A percentile compares a stretch with the other conserved stretches of the same genome.
phyloP scores from a whole-genome alignment of 2,329 filamentous ascomycete genomes.

The Stagonosporopsis cucurbitacearum region DNA sequence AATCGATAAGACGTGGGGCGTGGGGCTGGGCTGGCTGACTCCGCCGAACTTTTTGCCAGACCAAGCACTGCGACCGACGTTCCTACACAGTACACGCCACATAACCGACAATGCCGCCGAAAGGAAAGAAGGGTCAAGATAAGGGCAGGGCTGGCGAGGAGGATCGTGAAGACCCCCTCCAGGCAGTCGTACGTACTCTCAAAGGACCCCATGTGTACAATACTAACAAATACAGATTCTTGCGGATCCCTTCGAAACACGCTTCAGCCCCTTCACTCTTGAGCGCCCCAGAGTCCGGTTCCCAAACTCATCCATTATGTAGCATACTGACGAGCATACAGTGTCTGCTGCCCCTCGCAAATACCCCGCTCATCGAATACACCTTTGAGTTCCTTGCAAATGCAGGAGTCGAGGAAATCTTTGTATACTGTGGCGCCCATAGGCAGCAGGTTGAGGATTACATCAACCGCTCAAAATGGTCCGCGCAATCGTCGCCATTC shows the following conservation, averaged over 20 bases:
- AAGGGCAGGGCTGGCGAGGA: slow-evolving; percentile 57
- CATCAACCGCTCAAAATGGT: slow-evolving; percentile 79
- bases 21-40: slow-evolving; percentile 3
- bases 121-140: slow-evolving; percentile 53
- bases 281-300: slow-evolving; percentile 77
- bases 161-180: slow-evolving; percentile 66
- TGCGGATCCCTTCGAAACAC: slow-evolving; percentile 91
- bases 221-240: slow-evolving; percentile 67
- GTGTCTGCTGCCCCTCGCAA: slow-evolving; percentile 92
- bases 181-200: slow-evolving; percentile 62
- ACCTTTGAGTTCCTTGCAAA: slow-evolving; percentile 95
- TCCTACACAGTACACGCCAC: neutral
- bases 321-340: slow-evolving; percentile 49
- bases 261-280: slow-evolving; percentile 87
- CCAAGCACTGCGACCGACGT: neutral
- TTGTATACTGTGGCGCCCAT: slow-evolving; percentile 88
- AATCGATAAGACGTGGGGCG: slow-evolving; percentile 20
- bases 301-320: neutral
- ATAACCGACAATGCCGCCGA: slow-evolving; percentile 54
- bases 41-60: slow-evolving; percentile 14
- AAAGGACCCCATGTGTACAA: slow-evolving; percentile 8
- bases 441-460: slow-evolving; percentile 87
- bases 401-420: slow-evolving; percentile 93
- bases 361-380: slow-evolving; percentile 95
- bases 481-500: slow-evolving; percentile 77